These are phyloP conservation scores for Plectosphaerella plurivora DNA, from an alignment of 2,329 filamentous ascomycete species.

Conservation along the genomic window DNA sequence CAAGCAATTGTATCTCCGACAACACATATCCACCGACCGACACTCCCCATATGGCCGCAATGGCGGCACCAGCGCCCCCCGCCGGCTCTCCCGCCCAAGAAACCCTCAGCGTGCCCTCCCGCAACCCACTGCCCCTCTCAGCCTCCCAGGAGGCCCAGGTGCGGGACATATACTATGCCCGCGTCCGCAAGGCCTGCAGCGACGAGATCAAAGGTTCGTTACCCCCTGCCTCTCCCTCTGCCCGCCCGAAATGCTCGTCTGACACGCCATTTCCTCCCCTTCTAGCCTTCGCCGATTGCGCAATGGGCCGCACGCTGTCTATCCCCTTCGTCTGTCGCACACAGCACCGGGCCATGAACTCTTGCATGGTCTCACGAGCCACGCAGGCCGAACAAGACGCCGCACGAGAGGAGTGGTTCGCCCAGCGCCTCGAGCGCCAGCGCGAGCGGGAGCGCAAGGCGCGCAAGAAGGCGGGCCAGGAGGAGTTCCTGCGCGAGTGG, in stretches of 20 bases:
- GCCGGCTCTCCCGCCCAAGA: conserved; percentile 10
- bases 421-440: conserved; percentile 65
- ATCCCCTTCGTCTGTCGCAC: conserved; percentile 82
- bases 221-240: not conserved
- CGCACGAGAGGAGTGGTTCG: conserved; percentile 92
- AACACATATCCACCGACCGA: not conserved
- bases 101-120: conserved; percentile 48
- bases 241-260: not conserved
- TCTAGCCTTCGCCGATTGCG: conserved; percentile 87
- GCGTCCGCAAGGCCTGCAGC: conserved; percentile 71
- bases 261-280: not conserved
- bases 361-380: conserved; percentile 84
- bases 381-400: conserved; percentile 81
- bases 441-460: conserved; percentile 62
- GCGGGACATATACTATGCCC: conserved; percentile 73
- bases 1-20: not conserved
- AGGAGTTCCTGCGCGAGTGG: conserved; percentile 63
- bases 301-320: conserved; percentile 77
- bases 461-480: conserved; percentile 55
- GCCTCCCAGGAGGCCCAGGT: conserved; percentile 79
- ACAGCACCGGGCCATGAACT: conserved; percentile 83
- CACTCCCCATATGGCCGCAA: conserved; percentile 27
- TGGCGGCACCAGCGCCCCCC: conserved; percentile 32
- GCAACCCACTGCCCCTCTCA: conserved; percentile 79
- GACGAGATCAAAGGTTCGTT: conserved; percentile 69